Conservation (phyloP, 257 asterid genomes). For the Lycium barbarum region DNA sequence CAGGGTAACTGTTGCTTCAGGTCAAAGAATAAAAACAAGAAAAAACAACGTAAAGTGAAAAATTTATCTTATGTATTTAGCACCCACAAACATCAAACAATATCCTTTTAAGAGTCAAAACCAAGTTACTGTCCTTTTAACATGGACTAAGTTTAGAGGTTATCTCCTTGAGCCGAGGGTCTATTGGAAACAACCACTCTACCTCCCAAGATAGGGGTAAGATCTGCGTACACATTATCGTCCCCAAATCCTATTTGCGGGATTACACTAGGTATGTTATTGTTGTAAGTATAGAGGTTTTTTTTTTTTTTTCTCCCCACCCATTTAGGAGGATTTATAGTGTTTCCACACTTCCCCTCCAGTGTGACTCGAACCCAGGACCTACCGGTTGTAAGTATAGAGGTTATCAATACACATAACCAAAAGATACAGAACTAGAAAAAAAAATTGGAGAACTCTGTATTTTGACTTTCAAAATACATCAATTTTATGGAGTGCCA, state of each 20-base stretch:
- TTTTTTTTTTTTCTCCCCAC: too few relatives aligned
- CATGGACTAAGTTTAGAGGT: constrained; percentile 22
- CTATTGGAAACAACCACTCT: too few relatives aligned
- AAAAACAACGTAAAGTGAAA: not conserved
- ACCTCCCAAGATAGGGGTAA: too few relatives aligned
- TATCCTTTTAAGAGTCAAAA: constrained; percentile 20
- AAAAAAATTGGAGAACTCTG: not conserved
- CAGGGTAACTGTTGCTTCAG: constrained; percentile 1
- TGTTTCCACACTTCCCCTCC: too few relatives aligned
- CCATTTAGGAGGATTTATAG: too few relatives aligned
- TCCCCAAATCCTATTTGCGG: too few relatives aligned
- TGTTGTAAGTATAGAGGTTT: too few relatives aligned
- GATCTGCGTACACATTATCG: too few relatives aligned
- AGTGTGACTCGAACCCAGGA: too few relatives aligned
- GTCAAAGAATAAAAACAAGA: not conserved
- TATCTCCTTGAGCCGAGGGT: not conserved
- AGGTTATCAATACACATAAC: not conserved
- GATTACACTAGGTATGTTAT: too few relatives aligned
- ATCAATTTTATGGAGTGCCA: constrained; percentile 12
- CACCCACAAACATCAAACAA: not conserved
- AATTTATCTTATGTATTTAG: not conserved
- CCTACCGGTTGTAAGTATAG: too few relatives aligned
- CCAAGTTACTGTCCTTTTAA: not conserved
- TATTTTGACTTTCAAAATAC: constrained; percentile 13
- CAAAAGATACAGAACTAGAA: constrained; percentile 4